phyloP scores from a whole-genome alignment of 371 early-diverging fungal species.

The Mucor plumbeus region DNA sequence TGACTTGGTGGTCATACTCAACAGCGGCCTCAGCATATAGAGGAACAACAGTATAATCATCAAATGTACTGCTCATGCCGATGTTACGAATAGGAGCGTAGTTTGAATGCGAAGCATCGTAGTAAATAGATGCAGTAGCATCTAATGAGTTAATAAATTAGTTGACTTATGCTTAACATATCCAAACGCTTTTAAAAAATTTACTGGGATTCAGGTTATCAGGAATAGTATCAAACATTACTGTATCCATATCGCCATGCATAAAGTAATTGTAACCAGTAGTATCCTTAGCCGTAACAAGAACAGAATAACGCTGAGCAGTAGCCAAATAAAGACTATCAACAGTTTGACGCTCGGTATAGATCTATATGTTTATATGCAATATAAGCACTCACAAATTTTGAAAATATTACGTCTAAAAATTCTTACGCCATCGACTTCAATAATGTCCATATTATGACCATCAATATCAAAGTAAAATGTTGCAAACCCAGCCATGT shows the following conservation, averaged over 20 bases:
- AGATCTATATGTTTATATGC: no score
- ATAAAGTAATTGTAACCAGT: conserved; percentile 70
- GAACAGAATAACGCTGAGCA: conserved; percentile 74
- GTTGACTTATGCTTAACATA: no score
- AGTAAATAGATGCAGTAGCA: conserved; percentile 62
- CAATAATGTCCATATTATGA: conserved; percentile 80
- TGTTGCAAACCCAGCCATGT: conserved; percentile 75
- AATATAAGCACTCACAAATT: no score
- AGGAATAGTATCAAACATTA: conserved; percentile 76
- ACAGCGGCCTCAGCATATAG: conserved; percentile 41
- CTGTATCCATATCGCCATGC: conserved; percentile 76
- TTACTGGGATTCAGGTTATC: conserved; percentile 47
- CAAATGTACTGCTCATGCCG: conserved; percentile 44
- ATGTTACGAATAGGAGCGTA: conserved; percentile 39
- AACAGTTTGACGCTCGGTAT: conserved; percentile 61
- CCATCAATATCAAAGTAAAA: conserved; percentile 81
- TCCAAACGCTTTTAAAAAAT: no score
- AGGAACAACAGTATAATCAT: conserved; percentile 60
- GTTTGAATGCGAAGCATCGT: conserved; percentile 45
- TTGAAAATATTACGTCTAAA: no score
- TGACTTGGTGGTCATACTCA: conserved; percentile 52
- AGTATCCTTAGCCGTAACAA: conserved; percentile 72
- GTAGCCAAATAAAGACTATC: conserved; percentile 64
- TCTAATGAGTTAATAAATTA: no score
- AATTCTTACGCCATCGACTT: conserved; percentile 88